These are phyloP conservation scores for Fraxinus ornus DNA, from an alignment of 305 asterid species.

Conservation along the genomic window DNA sequence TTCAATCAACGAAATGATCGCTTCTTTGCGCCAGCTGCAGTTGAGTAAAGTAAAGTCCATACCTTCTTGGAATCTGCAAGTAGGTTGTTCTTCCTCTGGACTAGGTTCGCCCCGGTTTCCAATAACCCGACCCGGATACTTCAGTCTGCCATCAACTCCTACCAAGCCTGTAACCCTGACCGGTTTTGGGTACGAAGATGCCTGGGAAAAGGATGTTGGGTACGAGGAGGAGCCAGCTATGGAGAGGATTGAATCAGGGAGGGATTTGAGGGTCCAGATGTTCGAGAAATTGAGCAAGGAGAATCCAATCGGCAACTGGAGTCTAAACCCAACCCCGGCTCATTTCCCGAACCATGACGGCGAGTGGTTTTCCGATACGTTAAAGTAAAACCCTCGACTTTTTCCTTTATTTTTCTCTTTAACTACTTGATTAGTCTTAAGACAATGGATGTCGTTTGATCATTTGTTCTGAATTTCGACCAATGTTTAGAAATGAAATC, in stretches of 20 bases:
- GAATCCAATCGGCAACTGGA: slow-evolving; percentile 19
- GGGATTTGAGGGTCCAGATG: too few relatives aligned
- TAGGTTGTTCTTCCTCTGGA: slow-evolving; percentile 26
- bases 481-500: background rate
- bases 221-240: slow-evolving; percentile 35
- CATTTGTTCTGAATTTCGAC: background rate
- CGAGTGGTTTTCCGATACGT: background rate
- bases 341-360: background rate
- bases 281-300: too few relatives aligned
- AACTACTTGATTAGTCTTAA: too few relatives aligned
- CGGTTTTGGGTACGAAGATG: slow-evolving; percentile 24
- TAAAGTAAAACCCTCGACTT: background rate
- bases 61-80: slow-evolving; percentile 29
- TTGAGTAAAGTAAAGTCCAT: slow-evolving; percentile 39
- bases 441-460: background rate
- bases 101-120: slow-evolving; percentile 30
- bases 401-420: too few relatives aligned
- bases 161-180: slow-evolving; percentile 31
- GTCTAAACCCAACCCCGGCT: background rate
- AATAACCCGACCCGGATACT: slow-evolving; percentile 35
- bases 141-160: slow-evolving; percentile 49
- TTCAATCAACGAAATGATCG: slow-evolving; percentile 35
- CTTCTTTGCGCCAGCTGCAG: slow-evolving; percentile 46
- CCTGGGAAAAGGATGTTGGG: slow-evolving; percentile 21
- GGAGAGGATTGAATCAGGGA: too few relatives aligned